Evolutionary conservation across 1,139 yeast species (phyloP), one percentile per base, ranked within the genome.

Genomic region (Taphrina wiesneri): DNA sequence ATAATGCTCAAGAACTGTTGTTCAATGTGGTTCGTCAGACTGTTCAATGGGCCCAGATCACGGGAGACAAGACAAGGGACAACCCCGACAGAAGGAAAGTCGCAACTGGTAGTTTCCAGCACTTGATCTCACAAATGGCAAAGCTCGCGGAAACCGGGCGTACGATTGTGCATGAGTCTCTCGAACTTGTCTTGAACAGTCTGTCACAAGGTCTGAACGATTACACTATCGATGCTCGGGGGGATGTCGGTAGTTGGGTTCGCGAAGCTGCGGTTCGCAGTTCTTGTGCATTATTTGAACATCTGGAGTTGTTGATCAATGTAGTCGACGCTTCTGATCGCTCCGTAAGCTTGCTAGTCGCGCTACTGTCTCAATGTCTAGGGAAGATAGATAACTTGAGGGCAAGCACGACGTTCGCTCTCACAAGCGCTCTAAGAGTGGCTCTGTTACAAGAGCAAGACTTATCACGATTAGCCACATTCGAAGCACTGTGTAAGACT

Each of bases 221-320:
- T 67, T 79, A 77, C 67, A 70, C 78, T 1, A 68, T 71, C 0
- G 78, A 76, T 47, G 67, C 73, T 3, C 72, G 80, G n/a, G 81
- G 82, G 2, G 81, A 79, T 67, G 75, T 78, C 4, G 97, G 97
- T 1, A 84, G 90, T 45, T 82, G 85, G 73, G 82, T 90, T 0
- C 79, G 97, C 62, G 71, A 74, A 1, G 81, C 85, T 0, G 78
- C 85, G 0, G 75, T 87, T 5, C 69, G 73, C 7, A 73, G 84
- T 3, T 73, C 86, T 7, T 43, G 51, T 7, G 32, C 25, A n/a
- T 21, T 52, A n/a, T 23, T 65, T 13, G 49, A 67, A 70, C 0
- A 61, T 71, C 2, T 79, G 81, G 70, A 53, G 72, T 3, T 67
- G 66, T 0, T 17, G 65, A 9, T 75, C 77, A 30, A 68, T 21